A percentile compares a stretch with the other conserved stretches of the same genome.
Evolutionary conservation across 2,329 filamentous ascomycete genomes (phyloP).

Genomic region (Coleophoma crateriformis): DNA sequence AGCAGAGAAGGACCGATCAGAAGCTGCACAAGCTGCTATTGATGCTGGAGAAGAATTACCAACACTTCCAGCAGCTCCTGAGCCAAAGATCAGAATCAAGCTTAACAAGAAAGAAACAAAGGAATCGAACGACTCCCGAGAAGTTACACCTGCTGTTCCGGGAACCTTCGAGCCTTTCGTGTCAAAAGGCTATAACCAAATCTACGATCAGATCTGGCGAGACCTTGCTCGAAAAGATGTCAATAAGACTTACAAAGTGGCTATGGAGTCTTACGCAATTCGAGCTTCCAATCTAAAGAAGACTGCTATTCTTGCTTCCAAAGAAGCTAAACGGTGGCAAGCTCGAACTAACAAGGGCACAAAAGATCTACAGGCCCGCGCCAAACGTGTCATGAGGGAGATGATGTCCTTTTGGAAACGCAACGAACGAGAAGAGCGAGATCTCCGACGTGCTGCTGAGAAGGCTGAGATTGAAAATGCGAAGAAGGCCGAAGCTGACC

Average conservation of each 20-base stretch:
- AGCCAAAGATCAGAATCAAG: slow-evolving; percentile 57
- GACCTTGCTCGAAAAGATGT: slow-evolving; percentile 92
- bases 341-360: slow-evolving; percentile 96
- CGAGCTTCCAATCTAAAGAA: slow-evolving; percentile 97
- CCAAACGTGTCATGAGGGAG: slow-evolving; percentile 97
- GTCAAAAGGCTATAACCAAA: slow-evolving; percentile 91
- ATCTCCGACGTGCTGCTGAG: slow-evolving; percentile 89
- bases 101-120: slow-evolving; percentile 38
- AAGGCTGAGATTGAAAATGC: slow-evolving; percentile 94
- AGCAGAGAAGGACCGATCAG: slow-evolving; percentile 75
- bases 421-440: slow-evolving; percentile 95
- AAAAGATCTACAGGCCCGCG: slow-evolving; percentile 87
- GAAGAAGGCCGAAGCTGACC: slow-evolving; percentile 93
- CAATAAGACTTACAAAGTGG: slow-evolving; percentile 85
- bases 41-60: slow-evolving; percentile 73
- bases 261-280: slow-evolving; percentile 76
- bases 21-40: slow-evolving; percentile 78
- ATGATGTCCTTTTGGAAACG: slow-evolving; percentile 99
- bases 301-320: slow-evolving; percentile 92
- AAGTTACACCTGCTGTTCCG: slow-evolving; percentile 33
- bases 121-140: slow-evolving; percentile 24
- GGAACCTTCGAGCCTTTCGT: slow-evolving; percentile 48
- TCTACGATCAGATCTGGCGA: slow-evolving; percentile 96
- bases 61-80: slow-evolving; percentile 32
- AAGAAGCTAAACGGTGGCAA: slow-evolving; percentile 97